Evolutionary conservation across 192 early-diverging fungal genomes (phyloP).

Genomic region (Lobosporangium transversale): DNA sequence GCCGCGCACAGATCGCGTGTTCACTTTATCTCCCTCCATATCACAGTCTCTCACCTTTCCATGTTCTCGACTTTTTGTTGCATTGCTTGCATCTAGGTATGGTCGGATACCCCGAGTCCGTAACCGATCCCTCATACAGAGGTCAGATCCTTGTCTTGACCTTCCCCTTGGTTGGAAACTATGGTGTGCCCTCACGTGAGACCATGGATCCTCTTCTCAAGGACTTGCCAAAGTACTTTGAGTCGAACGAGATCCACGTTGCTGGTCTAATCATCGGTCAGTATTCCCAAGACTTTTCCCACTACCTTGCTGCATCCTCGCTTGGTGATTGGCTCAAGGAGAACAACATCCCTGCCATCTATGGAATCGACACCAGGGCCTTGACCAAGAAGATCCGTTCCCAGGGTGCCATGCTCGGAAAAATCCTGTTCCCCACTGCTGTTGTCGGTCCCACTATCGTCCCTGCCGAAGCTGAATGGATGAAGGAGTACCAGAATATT

Average conservation of each 20-base stretch:
- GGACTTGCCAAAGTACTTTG: conserved; percentile 93
- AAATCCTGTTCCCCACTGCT: conserved; percentile 86
- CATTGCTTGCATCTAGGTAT: too few species aligned
- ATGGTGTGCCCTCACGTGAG: conserved; percentile 93
- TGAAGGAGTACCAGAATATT: conserved; percentile 81
- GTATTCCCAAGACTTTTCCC: conserved; percentile 92
- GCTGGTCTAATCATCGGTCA: conserved; percentile 92
- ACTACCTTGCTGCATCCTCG: conserved; percentile 89
- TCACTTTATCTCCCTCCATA: too few species aligned
- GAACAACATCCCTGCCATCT: conserved; percentile 90
- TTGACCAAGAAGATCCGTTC: conserved; percentile 97
- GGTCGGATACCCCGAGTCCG: conserved; percentile 99
- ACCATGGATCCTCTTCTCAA: conserved; percentile 86
- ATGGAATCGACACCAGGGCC: conserved; percentile 95
- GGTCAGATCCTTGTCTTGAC: conserved; percentile 98
- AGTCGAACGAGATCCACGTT: conserved; percentile 94
- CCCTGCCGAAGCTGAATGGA: conserved; percentile 61
- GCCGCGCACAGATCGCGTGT: too few species aligned
- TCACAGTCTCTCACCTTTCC: too few species aligned
- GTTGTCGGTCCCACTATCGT: conserved; percentile 58
- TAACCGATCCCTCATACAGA: conserved; percentile 97
- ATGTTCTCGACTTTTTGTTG: too few species aligned
- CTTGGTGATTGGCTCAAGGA: conserved; percentile 92
- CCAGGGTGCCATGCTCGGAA: conserved; percentile 89
- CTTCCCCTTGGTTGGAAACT: conserved; percentile 98